Conservation (phyloP, 2,329 filamentous ascomycete genomes). For the Graphilbum ipis-grandicollis region DNA sequence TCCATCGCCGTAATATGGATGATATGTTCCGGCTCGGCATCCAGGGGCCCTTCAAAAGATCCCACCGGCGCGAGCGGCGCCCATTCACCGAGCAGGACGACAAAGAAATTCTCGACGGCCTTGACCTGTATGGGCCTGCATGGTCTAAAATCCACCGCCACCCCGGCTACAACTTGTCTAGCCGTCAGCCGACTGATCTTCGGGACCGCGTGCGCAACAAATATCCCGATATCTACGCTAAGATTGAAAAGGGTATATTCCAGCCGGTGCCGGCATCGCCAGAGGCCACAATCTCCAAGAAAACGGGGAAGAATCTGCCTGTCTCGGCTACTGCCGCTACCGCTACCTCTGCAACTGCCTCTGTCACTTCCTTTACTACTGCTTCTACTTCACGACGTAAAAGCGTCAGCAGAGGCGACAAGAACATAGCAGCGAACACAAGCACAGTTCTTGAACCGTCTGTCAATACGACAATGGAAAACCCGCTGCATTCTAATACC, state of each 20-base stretch:
- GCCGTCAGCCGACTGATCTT: conserved; percentile 43
- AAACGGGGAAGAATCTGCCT: background rate
- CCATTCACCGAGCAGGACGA: conserved; percentile 48
- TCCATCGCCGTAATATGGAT: conserved; percentile 25
- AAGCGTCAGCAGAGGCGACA: background rate
- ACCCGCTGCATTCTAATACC: conserved; percentile 22
- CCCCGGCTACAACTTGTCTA: conserved; percentile 36
- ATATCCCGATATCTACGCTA: conserved; percentile 38
- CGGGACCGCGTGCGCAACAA: conserved; percentile 47
- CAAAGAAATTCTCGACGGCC: conserved; percentile 40
- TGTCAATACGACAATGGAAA: conserved; percentile 30
- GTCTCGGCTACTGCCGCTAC: too few relatives aligned
- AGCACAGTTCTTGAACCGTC: conserved; percentile 32
- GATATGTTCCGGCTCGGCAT: conserved; percentile 36
- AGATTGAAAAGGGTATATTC: conserved; percentile 36
- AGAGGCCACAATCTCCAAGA: background rate
- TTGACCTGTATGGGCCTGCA: conserved; percentile 40
- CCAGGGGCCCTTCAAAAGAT: conserved; percentile 43
- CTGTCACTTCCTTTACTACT: background rate
- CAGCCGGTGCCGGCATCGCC: conserved; percentile 20
- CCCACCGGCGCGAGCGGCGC: conserved; percentile 38
- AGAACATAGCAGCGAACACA: conserved; percentile 7
- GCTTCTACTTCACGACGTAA: too few relatives aligned
- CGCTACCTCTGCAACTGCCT: background rate
- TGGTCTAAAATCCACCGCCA: conserved; percentile 52